Evolutionary conservation across 495 filamentous ascomycete genomes (phyloP), one percentile per base, ranked within the genome.

Genomic region (Talaromyces wortmannii): DNA sequence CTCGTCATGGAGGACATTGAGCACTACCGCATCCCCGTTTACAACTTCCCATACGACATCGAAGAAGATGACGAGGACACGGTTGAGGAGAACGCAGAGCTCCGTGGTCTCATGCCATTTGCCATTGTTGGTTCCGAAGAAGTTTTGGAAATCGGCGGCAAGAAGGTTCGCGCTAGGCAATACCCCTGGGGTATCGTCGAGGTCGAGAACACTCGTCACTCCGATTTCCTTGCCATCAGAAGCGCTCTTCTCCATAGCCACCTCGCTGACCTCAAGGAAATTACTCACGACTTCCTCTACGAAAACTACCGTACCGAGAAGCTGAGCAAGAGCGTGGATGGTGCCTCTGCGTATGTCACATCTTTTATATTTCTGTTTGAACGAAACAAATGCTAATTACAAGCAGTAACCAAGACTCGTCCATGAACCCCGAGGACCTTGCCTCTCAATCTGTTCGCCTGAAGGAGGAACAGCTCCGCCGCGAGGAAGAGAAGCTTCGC

Each of bases 301-400:
- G 94, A 98, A 69, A 98, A 98, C 78, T 98, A 98, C 82, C 90
- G 94, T 88, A 98, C 94, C 64, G 95, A 98, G 87, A 97, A 97
- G 77, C 86, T 98, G 59, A 95, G 89, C 81, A 98, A 97, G 88
- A 96, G 91, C 70, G 92, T 97, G 53, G 92, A 96, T 65, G 91
- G 91, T 71, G 88, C 87, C 68, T 82, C 83, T 72, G 78, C 83
- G 92, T 97, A 88, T 59, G 91, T 89, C 48, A 40, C 8, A 40
- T 43, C 29, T 30, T 30, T 46, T 43, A 18, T 8, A 47, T 23
- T 23, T 33, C 17, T 15, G 51, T 49, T 42, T 13, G 15, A 45
- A 44, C 2, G 7, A 16, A 13, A 23, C 48, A 12, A 36, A 54
- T 56, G 55, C 74, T 78, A 70, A 80, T 63, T 18, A 46, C 33